A percentile compares a stretch with the other conserved stretches of the same genome.
phyloP scores from a whole-genome alignment of 345 rosid species.

The Salix exigua region DNA sequence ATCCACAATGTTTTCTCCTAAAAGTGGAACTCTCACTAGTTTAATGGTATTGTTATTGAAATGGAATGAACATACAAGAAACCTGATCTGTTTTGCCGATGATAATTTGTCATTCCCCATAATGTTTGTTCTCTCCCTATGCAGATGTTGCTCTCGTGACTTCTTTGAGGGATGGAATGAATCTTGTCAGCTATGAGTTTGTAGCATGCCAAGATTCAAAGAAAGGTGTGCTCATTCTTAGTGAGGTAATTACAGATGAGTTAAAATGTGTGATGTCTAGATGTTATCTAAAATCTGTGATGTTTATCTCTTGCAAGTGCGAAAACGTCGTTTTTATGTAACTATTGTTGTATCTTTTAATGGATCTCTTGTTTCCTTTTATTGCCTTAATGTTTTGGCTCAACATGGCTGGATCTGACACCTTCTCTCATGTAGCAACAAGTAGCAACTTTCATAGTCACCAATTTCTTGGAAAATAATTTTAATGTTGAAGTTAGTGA shows the following conservation, averaged over 20 bases:
- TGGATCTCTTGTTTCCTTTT: neutral
- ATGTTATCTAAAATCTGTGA: neutral
- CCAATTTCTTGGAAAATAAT: neutral
- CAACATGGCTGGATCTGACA: neutral
- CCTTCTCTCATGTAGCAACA: neutral
- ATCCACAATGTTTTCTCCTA: neutral
- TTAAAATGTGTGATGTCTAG: neutral
- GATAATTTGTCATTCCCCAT: neutral
- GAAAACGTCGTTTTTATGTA: neutral
- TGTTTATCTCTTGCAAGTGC: neutral
- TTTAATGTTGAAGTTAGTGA: neutral
- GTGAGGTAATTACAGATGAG: slow-evolving; percentile 63
- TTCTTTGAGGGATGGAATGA: slow-evolving; percentile 98
- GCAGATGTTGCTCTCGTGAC: slow-evolving; percentile 97
- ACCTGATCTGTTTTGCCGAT: neutral
- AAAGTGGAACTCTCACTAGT: neutral
- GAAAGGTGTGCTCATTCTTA: slow-evolving; percentile 98
- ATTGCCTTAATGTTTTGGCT: neutral
- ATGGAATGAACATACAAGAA: neutral
- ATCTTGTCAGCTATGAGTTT: slow-evolving; percentile 98
- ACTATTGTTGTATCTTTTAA: neutral
- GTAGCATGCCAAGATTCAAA: slow-evolving; percentile 97
- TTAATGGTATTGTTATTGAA: neutral
- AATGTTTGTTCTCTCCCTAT: slow-evolving; percentile 5
- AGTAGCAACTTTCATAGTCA: neutral